Base-by-base conservation (phyloP, 1,139 yeast genomes). In the Candida tetrigidarum region DNA sequence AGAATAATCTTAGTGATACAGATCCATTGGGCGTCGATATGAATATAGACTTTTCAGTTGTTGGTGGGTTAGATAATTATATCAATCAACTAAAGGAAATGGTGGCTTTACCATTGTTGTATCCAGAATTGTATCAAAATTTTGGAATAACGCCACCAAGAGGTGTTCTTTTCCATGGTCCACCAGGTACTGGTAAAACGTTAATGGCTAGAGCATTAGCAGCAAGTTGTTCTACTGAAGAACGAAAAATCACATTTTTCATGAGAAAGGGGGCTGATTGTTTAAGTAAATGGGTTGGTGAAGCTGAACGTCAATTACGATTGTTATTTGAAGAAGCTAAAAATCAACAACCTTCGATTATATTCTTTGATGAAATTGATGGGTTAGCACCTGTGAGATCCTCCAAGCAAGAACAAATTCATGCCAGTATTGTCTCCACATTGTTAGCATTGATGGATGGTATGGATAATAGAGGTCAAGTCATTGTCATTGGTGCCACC, bases 241-340 rank as follows among this genome's bases (percentile, higher is more conserved):
- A 80, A 37, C 73, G 87, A 49, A 93, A 93, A 57, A 92, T 95
- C 45, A 90, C 99, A 0, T 95, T 95, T 60, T 95, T 91, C 66
- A 95, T 95, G 99, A 76, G 99, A 52, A 95, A 95, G 64, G 99
- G 99, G 54, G 98, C 99, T 0, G 99, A 95, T 63, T 89, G 96
- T 64, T 71, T 93, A 55, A 88, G 97, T 43, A 95, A 95, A 68
- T 93, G 99, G 99, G 98, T 93, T 5, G 99, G 99, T 58, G 99
- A 93, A 66, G 98, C 99, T 5, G 99, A 93, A 67, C 78, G 99
- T 55, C 97, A 93, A 63, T 74, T 93, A 50, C 74, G 99, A 49
- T 70, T 93, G 37, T 69, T 93, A 44, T 93, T 93, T 63, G 99
- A 93, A 65, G 98, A 93, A 64, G 99, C 99, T 1, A 86, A 87